Base-by-base conservation (phyloP, 2,329 filamentous ascomycete genomes). In the Rhynchosporium graminicola region DNA sequence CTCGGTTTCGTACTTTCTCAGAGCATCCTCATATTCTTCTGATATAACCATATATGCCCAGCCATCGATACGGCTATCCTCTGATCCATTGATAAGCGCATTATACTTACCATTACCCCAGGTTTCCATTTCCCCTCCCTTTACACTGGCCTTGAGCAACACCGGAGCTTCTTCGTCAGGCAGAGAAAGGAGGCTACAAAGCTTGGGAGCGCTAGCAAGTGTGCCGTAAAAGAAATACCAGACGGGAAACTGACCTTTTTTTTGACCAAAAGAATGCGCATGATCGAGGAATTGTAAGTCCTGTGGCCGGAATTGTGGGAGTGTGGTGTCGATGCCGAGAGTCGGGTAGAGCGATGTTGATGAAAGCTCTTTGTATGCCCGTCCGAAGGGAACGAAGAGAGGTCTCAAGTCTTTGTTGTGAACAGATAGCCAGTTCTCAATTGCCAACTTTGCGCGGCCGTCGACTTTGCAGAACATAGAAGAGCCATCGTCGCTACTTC, bases 171-270 rank as follows among this genome's bases (percentile, higher is more conserved):
- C 50, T 2, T 70, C 58, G 31, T 63, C 61, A 1, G 55, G 12
- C 9, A 77, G 62, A 2, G 69, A 67, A 12, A 78, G 68, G 0
- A 77, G 70, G 15, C 71, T 65, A 6, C 58, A 60, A 1, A 79
- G 72, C 43, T 42, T 63, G 8, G 38, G 29, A 33, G 33, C 31
- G 29, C 38, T 45, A 7, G 69, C 73, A 2, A 79, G 69, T 0
- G 74, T 78, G 12, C 77, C 76, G 63, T 79, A 79, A 64, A 79
- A 78, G 68, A 79, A 79, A 63, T 79, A 79, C 72, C 73, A 77
- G 0, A 80, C 75, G 0, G 70, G 67, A 45, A 60, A 66, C 40
- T 65, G 43, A 26, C 62, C 31, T 55, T 66, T 60, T 2, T 29
- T n/a, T 20, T 45, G 29, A 42, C 8, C 15, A 46, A 13, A 29